Percentiles rank a stretch among this genome's conserved stretches.
These are phyloP conservation scores for Pseudoturritis turrita DNA, from an alignment of 345 rosid species.

Conservation along the genomic window DNA sequence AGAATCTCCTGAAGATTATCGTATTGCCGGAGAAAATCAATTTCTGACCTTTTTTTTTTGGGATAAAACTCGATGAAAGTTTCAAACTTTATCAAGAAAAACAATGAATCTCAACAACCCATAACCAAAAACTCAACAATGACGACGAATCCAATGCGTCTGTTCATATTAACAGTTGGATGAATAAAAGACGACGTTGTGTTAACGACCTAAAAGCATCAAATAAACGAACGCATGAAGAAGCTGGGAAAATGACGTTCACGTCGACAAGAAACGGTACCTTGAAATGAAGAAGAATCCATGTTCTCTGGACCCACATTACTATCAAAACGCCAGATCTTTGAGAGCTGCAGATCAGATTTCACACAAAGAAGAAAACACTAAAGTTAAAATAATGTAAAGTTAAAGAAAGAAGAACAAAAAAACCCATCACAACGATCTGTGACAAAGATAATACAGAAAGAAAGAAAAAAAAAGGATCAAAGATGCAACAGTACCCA, in stretches of 20 bases:
- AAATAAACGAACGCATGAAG: constrained; percentile 15
- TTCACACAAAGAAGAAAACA: not conserved
- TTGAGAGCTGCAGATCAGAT: constrained; percentile 19
- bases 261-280: constrained; percentile 27
- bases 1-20: not conserved
- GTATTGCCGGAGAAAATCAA: not conserved
- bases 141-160: constrained; percentile 8
- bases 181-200: constrained; percentile 4
- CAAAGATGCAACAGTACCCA: not conserved
- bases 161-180: not conserved
- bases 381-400: not conserved
- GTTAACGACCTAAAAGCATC: not conserved
- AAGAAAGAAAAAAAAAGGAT: not conserved
- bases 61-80: not conserved
- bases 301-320: constrained; percentile 42
- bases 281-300: constrained; percentile 41
- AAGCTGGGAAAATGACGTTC: not conserved
- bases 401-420: not conserved
- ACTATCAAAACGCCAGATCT: constrained; percentile 37
- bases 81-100: not conserved
- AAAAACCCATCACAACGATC: not conserved
- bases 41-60: not conserved
- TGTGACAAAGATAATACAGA: not conserved
- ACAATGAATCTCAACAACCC: not conserved
- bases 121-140: not conserved